Conservation (phyloP, 371 early-diverging fungal genomes). For the Mortierella sp. region DNA sequence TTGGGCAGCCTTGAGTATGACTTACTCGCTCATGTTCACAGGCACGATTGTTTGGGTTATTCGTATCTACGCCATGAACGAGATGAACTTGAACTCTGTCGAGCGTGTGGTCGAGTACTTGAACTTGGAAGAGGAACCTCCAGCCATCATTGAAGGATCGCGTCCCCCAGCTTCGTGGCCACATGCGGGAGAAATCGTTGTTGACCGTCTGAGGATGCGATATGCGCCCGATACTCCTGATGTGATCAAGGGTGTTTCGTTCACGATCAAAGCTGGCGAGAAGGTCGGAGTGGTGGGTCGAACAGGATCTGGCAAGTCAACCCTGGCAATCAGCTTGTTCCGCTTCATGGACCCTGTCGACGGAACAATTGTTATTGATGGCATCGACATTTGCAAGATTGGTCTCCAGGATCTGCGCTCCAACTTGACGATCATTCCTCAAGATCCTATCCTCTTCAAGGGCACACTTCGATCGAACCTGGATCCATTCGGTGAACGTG, state of each 20-base stretch:
- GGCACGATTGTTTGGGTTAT: slow-evolving; percentile 83
- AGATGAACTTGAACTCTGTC: slow-evolving; percentile 68
- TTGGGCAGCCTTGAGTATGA: slow-evolving; percentile 81
- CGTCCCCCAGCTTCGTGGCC: slow-evolving; percentile 78
- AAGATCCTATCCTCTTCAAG: slow-evolving; percentile 73
- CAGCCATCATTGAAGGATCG: slow-evolving; percentile 50
- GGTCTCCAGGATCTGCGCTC: slow-evolving; percentile 72
- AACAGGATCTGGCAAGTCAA: slow-evolving; percentile 77
- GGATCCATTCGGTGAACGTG: slow-evolving; percentile 72
- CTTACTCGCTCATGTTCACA: slow-evolving; percentile 74
- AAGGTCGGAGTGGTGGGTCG: slow-evolving; percentile 61
- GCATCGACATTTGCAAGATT: slow-evolving; percentile 71
- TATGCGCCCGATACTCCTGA: slow-evolving; percentile 75
- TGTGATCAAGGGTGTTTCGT: slow-evolving; percentile 70
- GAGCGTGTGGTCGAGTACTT: slow-evolving; percentile 79
- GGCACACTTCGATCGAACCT: slow-evolving; percentile 76
- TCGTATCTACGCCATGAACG: slow-evolving; percentile 80
- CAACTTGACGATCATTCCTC: slow-evolving; percentile 76
- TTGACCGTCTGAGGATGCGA: slow-evolving; percentile 70
- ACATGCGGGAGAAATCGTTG: slow-evolving; percentile 68
- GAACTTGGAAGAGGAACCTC: slow-evolving; percentile 69
- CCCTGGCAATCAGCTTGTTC: slow-evolving; percentile 73
- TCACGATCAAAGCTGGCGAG: slow-evolving; percentile 53
- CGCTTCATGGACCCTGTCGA: slow-evolving; percentile 71
- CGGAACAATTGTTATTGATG: slow-evolving; percentile 75